Base-by-base conservation (phyloP, 202 grass and related monocot species). In the Dendrocalamus latiflorus region DNA sequence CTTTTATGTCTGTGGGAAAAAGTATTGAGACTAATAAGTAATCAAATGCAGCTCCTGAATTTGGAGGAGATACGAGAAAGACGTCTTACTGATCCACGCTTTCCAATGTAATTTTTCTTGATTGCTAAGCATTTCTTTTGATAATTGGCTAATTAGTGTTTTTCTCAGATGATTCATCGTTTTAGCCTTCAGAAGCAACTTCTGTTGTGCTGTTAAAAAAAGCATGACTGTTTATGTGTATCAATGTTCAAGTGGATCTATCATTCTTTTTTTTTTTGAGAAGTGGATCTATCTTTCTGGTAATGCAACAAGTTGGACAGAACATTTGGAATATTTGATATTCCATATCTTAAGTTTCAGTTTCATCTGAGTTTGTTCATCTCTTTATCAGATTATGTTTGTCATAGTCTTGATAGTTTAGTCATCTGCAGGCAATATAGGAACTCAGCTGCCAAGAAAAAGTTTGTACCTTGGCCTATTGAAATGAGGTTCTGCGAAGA, bases 401-500 rank as follows among this genome's bases (percentile, higher is more conserved):
- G n/a, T 43, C n/a, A 45, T 43, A 56, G 9, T 8, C 33, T 74
- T 91, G 59, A 90, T 54, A 37, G 13, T 76, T 68, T 78, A 60
- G 6, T 72, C 72, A 37, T 85, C 26, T 84, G 65, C 91, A 99
- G 93, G 87, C 86, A 94, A 30, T 99, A 99, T 85, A 86, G 96
- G 56, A 96, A 90, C 85, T 89, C 51, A 43, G 89, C 92, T 57
- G 96, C 96, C 80, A 90, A 86, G 75, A 90, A 87, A 74, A 95
- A 95, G 55, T 96, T 99, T 54, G 56, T 82, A 63, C 93, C 96
- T 70, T 99, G 89, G 91, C 96, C 96, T 30, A 94, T 99, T 87
- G 96, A 99, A 83, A 94, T 94, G 87, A 95, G 84, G 72, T 96
- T 99, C 83, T 99, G 93, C 75, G 89, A 94, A 79, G 77, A 80